Conservation (phyloP, 768 basidiomycete genomes). For the Rhodotorula toruloides region DNA sequence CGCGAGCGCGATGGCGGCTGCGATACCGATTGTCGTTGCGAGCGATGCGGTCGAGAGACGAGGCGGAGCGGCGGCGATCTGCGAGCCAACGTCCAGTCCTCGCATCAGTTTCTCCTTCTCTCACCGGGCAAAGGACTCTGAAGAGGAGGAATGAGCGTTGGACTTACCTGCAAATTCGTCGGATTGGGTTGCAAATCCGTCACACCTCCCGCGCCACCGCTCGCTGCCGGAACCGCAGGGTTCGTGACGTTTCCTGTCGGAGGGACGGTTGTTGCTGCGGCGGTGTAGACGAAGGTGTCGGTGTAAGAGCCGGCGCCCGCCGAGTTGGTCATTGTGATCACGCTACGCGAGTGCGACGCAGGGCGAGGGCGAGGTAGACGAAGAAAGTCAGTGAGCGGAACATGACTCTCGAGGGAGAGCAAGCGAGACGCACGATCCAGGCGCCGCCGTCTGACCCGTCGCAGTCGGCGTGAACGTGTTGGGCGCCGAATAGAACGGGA, state of each 20-base stretch:
- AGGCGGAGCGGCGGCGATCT: too few species aligned
- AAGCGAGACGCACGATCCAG: conserved; percentile 11
- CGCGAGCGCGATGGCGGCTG: too few species aligned
- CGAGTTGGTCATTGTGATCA: conserved; percentile 13
- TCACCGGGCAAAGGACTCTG: too few species aligned
- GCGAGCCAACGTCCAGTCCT: too few species aligned
- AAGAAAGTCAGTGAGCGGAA: neutral
- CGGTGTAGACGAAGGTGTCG: conserved; percentile 26
- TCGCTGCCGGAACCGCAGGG: neutral
- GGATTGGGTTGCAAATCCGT: conserved; percentile 6
- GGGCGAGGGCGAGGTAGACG: neutral
- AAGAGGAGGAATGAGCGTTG: too few species aligned
- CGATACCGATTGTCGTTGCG: too few species aligned
- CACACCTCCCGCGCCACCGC: conserved; percentile 9
- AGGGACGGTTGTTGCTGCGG: conserved; percentile 7
- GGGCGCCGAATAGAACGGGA: conserved; percentile 19
- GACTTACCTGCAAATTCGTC: conserved; percentile 24
- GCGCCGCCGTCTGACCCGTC: neutral
- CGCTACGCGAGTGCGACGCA: neutral
- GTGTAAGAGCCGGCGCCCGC: conserved; percentile 2
- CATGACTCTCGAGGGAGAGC: neutral
- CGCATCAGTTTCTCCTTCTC: too few species aligned
- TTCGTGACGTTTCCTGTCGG: conserved; percentile 31
- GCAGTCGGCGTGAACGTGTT: conserved; percentile 23
- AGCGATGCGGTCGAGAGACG: too few species aligned